Evolutionary conservation across 495 filamentous ascomycete genomes (phyloP).

Genomic region (Penicillium longicatenatum): DNA sequence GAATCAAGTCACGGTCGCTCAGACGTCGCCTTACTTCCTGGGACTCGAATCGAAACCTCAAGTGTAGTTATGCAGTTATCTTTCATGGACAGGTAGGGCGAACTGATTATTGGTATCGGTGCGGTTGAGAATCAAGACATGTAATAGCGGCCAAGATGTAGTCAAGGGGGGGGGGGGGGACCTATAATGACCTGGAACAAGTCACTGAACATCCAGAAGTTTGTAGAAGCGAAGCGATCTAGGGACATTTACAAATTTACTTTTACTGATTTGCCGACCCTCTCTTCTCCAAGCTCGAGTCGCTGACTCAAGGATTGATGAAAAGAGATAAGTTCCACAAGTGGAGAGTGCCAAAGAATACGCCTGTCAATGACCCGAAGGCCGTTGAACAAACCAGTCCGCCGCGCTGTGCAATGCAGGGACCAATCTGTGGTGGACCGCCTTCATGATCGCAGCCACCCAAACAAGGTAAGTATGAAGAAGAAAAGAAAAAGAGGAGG

Average conservation of each 20-base stretch:
- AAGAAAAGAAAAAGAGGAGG: constrained; percentile 50
- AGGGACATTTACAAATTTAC: no score
- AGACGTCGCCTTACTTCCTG: neutral
- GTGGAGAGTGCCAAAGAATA: constrained; percentile 69
- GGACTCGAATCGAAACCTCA: neutral
- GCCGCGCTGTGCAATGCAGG: constrained; percentile 80
- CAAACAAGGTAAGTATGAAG: constrained; percentile 79
- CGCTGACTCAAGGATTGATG: constrained; percentile 51
- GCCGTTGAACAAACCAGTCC: constrained; percentile 65
- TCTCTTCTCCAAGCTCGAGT: constrained; percentile 58
- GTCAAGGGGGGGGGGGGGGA: no score
- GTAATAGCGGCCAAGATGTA: no score
- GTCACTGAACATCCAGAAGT: no score
- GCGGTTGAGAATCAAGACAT: no score
- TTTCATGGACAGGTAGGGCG: no score
- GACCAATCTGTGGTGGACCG: constrained; percentile 60
- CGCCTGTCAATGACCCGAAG: constrained; percentile 71
- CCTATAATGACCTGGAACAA: no score
- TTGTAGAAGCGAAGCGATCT: no score
- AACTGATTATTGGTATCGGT: no score
- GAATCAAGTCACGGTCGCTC: no score
- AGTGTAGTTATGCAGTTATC: no score
- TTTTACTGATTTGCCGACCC: no score
- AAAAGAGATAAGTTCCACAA: constrained; percentile 53
- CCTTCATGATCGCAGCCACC: constrained; percentile 63